Evolutionary conservation across 139 green algal species (phyloP), one percentile per base, ranked within the genome.

Genomic region (Astrephomene gubernaculifera): DNA sequence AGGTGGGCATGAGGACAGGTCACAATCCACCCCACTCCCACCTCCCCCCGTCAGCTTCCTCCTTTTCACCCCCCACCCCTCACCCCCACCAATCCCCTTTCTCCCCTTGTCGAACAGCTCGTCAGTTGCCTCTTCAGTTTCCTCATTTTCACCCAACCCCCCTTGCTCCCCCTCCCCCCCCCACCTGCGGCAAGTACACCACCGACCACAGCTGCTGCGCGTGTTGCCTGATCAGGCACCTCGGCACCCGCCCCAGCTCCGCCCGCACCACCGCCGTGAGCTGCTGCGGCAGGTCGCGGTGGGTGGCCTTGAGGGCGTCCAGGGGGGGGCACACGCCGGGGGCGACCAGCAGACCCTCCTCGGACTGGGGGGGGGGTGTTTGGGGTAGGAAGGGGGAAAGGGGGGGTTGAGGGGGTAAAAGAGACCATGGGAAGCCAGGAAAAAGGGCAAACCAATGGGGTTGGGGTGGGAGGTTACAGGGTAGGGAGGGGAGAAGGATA

Each of bases 131-230:
- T n/a, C n/a, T n/a, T n/a, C n/a, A n/a, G n/a, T n/a, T n/a, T n/a
- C n/a, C n/a, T n/a, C n/a, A n/a, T n/a, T n/a, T n/a, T n/a, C n/a
- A n/a, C n/a, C n/a, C n/a, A n/a, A n/a, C n/a, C n/a, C n/a, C n/a
- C n/a, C n/a, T n/a, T n/a, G 49, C 49, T 12, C 49, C 49, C 49
- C 49, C 49, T 25, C 49, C 17, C 52, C 57, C 25, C 17, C 82
- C 10, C 45, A 74, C 60, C 91, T 97, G 93, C 1, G 94, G 95
- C 60, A 98, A 90, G 76, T 98, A 97, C 4, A 95, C 53, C 6
- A 97, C 87, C 19, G 91, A 92, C 95, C 95, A 97, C 17, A 93
- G 72, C 72, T 94, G 87, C 33, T 86, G 57, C 4, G 1, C 82
- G 79, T 82, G 87, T 43, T 45, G 72, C 38, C 65, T 65, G 39